Evolutionary conservation across 768 basidiomycete species (phyloP), one percentile per base, ranked within the genome.

Genomic region (Boletus speciosus): DNA sequence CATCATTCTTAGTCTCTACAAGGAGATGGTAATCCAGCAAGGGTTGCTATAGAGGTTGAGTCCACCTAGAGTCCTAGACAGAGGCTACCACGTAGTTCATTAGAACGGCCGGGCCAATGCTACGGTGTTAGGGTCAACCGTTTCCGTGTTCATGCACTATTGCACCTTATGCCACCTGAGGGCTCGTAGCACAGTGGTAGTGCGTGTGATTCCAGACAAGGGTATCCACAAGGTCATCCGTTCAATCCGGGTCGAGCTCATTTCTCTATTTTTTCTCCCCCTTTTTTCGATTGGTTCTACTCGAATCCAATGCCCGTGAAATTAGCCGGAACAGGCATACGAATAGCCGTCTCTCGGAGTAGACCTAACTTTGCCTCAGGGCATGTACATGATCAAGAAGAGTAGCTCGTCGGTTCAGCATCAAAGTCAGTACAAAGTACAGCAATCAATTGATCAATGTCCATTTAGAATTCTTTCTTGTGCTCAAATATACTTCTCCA

Each of bases 401-500:
- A 47, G 23, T 11, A n/a, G 1, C 8, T 21, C 25, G 53, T 27
- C 11, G 5, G 5, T n/a, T 35, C 16, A 25, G 27, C 15, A 32
- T 37, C 23, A 6, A 37, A 35, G 23, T 25, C 2, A 21, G 7
- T 34, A 36, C 45, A 46, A 32, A 29, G 32, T 47, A 50, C 37
- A 25, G 29, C 11, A 47, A 16, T 51, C 41, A 61, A 42, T 49
- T 49, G 46, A 68, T 16, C 43, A 68, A 74, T 49, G 73, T 82
- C 86, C 86, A 89, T 58, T 78, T 74, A 8, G 90, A 81, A 57
- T 84, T 80, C 46, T 81, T 77, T 55, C 81, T 76, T 4, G 90
- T 88, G 55, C 78, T 76, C 55, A 96, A 69, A 68, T 82, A 91
- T 2, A 93, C 78, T 63, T 89, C 83, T 11, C 82, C 78, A n/a